A percentile compares a stretch with the other conserved stretches of the same genome.
Evolutionary conservation across 441 rosid genomes (phyloP).

Genomic region (Gossypium gossypioides): DNA sequence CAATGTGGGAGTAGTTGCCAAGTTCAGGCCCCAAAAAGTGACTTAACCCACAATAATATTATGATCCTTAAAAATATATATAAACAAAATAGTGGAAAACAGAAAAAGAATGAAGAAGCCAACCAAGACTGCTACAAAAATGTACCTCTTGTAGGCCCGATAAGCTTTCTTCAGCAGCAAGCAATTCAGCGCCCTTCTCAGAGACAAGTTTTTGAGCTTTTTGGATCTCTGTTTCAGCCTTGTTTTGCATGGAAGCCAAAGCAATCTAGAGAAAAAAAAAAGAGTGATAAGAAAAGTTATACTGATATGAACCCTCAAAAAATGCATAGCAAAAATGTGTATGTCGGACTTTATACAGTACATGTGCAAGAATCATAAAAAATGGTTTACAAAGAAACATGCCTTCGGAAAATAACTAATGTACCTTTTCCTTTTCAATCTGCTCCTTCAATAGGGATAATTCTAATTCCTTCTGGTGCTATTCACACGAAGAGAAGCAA

Average conservation of each 20-base stretch:
- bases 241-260: slow-evolving; percentile 51
- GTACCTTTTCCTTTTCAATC: slow-evolving; percentile 76
- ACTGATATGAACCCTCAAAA: neutral
- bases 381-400: neutral
- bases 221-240: slow-evolving; percentile 61
- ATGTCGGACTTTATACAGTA: neutral
- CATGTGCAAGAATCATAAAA: neutral
- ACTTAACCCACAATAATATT: no score
- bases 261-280: slow-evolving; percentile 33
- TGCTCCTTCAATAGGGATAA: slow-evolving; percentile 61
- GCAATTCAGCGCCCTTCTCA: slow-evolving; percentile 62
- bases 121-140: neutral
- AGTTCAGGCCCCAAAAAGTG: no score
- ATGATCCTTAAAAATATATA: no score
- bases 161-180: slow-evolving; percentile 70
- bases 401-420: neutral
- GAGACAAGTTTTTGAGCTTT: slow-evolving; percentile 57
- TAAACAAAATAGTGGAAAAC: no score
- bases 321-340: neutral
- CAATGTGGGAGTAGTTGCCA: no score
- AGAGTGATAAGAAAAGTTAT: neutral
- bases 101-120: neutral
- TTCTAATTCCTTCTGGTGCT: slow-evolving; percentile 80
- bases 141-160: slow-evolving; percentile 73
- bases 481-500: slow-evolving; percentile 23